Conservation (phyloP, 73 alveolate genomes). For the Paramecium tetraurelia region DNA sequence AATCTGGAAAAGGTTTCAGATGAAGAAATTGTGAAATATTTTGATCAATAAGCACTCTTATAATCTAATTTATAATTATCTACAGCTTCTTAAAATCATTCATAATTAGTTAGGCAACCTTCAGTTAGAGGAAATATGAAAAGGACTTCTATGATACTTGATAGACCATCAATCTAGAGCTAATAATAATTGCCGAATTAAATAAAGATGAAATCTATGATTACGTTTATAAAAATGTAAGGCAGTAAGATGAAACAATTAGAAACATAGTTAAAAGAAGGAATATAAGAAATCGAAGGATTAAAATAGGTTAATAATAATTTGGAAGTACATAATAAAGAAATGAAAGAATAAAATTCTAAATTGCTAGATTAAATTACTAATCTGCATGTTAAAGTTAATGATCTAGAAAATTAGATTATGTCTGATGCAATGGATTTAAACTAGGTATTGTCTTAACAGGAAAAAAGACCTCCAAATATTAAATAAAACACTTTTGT, state of each 20-base stretch:
- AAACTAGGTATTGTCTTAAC: neutral
- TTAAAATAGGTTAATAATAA: neutral
- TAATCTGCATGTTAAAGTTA: neutral
- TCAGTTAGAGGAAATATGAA: neutral
- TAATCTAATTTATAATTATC: neutral
- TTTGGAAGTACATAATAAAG: neutral
- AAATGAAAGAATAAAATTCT: neutral
- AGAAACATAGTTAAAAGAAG: neutral
- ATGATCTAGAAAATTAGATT: neutral
- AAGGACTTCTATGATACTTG: neutral
- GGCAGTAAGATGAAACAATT: neutral
- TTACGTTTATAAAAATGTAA: neutral
- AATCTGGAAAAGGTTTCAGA: neutral
- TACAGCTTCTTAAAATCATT: neutral
- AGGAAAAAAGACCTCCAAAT: neutral
- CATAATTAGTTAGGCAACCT: neutral
- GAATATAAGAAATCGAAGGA: neutral
- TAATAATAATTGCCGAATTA: neutral
- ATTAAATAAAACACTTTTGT: neutral
- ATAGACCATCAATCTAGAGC: neutral
- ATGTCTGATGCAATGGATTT: constrained; percentile 19
- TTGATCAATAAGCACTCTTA: neutral
- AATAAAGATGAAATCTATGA: neutral
- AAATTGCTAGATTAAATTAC: constrained; percentile 1
- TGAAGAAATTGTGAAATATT: neutral